Evolutionary conservation across 2,329 filamentous ascomycete genomes (phyloP).

Genomic region (Xylaria sp.): DNA sequence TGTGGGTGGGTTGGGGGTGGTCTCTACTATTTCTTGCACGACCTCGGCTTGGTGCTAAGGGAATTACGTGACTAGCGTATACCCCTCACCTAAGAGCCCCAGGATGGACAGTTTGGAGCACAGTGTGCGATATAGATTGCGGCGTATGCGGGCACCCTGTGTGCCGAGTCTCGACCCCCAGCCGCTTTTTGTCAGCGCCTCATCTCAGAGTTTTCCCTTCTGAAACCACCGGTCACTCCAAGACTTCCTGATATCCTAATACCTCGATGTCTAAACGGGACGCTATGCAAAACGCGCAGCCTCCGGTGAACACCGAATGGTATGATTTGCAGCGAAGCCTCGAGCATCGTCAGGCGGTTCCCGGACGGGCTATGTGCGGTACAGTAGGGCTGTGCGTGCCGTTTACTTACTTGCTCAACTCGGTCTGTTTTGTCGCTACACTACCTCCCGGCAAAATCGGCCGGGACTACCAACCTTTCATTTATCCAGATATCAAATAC

Average conservation of each 20-base stretch:
- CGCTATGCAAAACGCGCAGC: background rate
- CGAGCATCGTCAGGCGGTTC: background rate
- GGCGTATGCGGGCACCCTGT: background rate
- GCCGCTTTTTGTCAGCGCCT: slow-evolving; percentile 22
- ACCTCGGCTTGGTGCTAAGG: too few relatives aligned
- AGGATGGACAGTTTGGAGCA: background rate
- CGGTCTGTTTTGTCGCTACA: slow-evolving; percentile 13
- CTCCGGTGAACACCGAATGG: background rate
- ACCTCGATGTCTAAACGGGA: background rate
- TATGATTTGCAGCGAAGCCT: background rate
- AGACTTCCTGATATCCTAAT: background rate
- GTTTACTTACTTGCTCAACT: background rate
- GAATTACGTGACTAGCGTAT: background rate
- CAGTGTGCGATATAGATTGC: background rate
- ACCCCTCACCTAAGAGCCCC: too few relatives aligned
- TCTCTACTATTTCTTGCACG: too few relatives aligned
- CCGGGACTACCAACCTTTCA: slow-evolving; percentile 19
- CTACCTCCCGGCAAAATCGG: slow-evolving; percentile 27
- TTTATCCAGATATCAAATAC: slow-evolving; percentile 31
- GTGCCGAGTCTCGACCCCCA: background rate
- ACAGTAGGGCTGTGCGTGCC: too few relatives aligned
- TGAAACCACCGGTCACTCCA: slow-evolving; percentile 22
- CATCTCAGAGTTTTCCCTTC: slow-evolving; percentile 11
- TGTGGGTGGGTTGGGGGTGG: too few relatives aligned
- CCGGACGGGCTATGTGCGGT: too few relatives aligned